These are phyloP conservation scores for Aspergillus ellipticus DNA, from an alignment of 495 filamentous ascomycete genomes.

Conservation along the genomic window DNA sequence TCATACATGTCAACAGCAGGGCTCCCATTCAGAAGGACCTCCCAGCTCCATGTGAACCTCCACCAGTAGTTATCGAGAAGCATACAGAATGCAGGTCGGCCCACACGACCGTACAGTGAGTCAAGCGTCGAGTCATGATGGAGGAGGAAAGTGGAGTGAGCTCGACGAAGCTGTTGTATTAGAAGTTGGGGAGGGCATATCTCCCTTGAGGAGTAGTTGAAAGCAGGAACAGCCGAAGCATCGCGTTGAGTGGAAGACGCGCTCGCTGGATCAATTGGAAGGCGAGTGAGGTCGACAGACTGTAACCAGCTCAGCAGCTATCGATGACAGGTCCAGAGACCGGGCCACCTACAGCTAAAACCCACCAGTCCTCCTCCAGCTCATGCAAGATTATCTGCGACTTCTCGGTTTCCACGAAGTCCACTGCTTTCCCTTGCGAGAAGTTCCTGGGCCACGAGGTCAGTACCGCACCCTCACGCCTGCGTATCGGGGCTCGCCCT, in stretches of 20 bases:
- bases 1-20: conserved; percentile 75
- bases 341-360: conserved; percentile 64
- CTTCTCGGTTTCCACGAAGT: conserved; percentile 88
- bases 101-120: conserved; percentile 60
- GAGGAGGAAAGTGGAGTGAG: conserved; percentile 79
- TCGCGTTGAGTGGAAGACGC: conserved; percentile 18
- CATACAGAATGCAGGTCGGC: conserved; percentile 55
- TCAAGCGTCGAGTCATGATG: conserved; percentile 73
- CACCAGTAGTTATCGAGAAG: conserved; percentile 80
- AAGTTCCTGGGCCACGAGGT: conserved; percentile 58
- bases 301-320: conserved; percentile 31
- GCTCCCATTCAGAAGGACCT: conserved; percentile 84
- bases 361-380: conserved; percentile 89
- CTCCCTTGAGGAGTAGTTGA: conserved; percentile 84
- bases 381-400: conserved; percentile 78
- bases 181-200: conserved; percentile 77
- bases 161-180: conserved; percentile 74
- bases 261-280: conserved; percentile 27
- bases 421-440: conserved; percentile 67
- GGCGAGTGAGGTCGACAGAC: conserved; percentile 72
- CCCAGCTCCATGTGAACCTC: conserved; percentile 76
- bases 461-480: background rate
- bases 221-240: conserved; percentile 18
- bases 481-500: too few relatives aligned
- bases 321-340: conserved; percentile 15